Evolutionary conservation across 768 basidiomycete species (phyloP).

Genomic region (Xerocomellus chrysenteron): DNA sequence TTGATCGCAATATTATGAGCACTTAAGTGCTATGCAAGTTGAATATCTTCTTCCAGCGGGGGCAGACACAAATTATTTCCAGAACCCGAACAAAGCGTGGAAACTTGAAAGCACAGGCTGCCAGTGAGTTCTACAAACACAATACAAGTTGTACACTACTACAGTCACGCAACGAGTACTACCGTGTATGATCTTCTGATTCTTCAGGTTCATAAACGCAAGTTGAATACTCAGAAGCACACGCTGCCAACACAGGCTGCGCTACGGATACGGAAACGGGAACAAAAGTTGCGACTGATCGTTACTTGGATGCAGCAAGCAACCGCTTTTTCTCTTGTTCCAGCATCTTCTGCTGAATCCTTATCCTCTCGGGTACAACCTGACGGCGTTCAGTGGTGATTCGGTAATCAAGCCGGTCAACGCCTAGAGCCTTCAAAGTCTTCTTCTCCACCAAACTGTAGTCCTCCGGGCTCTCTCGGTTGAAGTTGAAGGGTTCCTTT

Average conservation of each 20-base stretch:
- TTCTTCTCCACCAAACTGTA: slow-evolving; percentile 7
- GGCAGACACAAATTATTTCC: too few relatives aligned
- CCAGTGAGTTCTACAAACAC: too few relatives aligned
- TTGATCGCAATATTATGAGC: not conserved
- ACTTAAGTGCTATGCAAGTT: not conserved
- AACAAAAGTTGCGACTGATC: too few relatives aligned
- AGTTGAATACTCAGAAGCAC: too few relatives aligned
- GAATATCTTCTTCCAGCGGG: too few relatives aligned
- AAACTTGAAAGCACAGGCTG: too few relatives aligned
- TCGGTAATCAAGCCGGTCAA: slow-evolving; percentile 7
- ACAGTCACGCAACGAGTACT: too few relatives aligned
- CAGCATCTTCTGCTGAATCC: slow-evolving; percentile 4
- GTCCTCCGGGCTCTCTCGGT: slow-evolving; percentile 6
- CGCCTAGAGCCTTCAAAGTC: not conserved
- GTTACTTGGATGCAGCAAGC: not conserved
- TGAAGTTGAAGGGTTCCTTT: slow-evolving; percentile 50
- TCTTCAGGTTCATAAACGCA: too few relatives aligned
- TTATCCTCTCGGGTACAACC: slow-evolving; percentile 1
- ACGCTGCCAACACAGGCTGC: too few relatives aligned
- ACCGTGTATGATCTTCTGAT: too few relatives aligned
- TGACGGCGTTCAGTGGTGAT: slow-evolving; percentile 4
- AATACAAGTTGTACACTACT: too few relatives aligned
- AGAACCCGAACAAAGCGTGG: too few relatives aligned
- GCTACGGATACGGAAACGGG: not conserved
- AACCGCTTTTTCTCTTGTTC: slow-evolving; percentile 4